Evolutionary conservation across 345 rosid genomes (phyloP), one percentile per base, ranked within the genome.

Genomic region (Pistacia integerrima): DNA sequence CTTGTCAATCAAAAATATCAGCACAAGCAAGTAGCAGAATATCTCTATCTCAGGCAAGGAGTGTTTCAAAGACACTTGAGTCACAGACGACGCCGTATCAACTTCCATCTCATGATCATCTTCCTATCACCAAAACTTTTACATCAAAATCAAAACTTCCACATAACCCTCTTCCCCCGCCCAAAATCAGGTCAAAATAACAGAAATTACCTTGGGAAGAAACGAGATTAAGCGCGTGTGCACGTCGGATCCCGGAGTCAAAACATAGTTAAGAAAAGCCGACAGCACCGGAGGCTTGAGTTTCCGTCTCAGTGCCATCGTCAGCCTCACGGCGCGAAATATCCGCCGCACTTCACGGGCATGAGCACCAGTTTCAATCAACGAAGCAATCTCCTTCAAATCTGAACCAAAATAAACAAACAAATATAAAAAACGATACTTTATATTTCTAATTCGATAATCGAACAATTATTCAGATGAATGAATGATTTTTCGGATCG

Each of bases 361-460:
- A 72, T 88, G 85, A 0, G 89, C 89, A 17, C 87, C 91, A 0
- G 85, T 83, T 79, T 88, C 89, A 44, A 88, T 84, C 75, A 88
- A 72, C 18, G 87, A 79, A 4, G 88, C 91, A 74, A 86, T 88
- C 84, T 88, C 91, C 84, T 88, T 88, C 91, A 88, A 86, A 84
- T 80, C 91, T 86, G 64, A 52, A 71, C 12, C 36, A 52, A 7
- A 75, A 11, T 7, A 35, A n/a, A 41, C 4, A 38, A 36, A 22
- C 8, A 22, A 64, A 20, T 48, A 41, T 17, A 25, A 74, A 35
- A 25, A 56, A 8, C 0, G 20, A 60, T 17, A n/a, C 0, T 51
- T 14, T 12, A 48, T 22, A 7, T 6, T 2, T 22, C 3, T 17
- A 48, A n/a, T 28, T 49, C 16, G 28, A 11, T 17, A 25, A 16